Percentiles rank a stretch among this genome's conserved stretches.
phyloP scores from a whole-genome alignment of 495 filamentous ascomycete genomes.

The Viridothelium virens region DNA sequence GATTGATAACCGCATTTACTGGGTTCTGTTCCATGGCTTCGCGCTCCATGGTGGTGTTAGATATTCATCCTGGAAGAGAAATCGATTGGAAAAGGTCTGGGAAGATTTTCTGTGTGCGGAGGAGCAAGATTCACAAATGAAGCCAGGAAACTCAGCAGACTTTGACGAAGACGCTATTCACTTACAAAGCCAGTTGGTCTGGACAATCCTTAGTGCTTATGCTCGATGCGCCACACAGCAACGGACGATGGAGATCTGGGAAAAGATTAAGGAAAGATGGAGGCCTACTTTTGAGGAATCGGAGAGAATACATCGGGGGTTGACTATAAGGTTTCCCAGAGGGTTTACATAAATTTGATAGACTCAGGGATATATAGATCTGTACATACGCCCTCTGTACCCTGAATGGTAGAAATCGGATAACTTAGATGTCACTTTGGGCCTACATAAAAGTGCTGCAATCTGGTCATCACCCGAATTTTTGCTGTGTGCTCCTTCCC shows the following conservation, averaged over 20 bases:
- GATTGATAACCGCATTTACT: slow-evolving; percentile 25
- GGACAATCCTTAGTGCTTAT: slow-evolving; percentile 16
- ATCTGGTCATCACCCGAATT: not conserved
- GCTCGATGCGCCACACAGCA: slow-evolving; percentile 19
- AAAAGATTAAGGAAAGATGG: slow-evolving; percentile 17
- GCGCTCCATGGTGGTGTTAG: slow-evolving; percentile 54
- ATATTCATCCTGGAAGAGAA: slow-evolving; percentile 57
- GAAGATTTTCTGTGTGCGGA: slow-evolving; percentile 24
- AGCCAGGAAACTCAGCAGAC: not conserved
- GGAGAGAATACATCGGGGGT: not conserved
- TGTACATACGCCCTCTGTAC: not conserved
- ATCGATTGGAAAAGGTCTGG: slow-evolving; percentile 45
- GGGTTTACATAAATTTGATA: not conserved
- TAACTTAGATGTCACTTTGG: no score
- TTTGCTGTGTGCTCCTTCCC: not conserved
- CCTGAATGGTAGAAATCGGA: no score
- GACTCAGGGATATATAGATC: not conserved
- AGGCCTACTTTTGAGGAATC: not conserved
- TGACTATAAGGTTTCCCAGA: not conserved
- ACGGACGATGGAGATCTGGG: slow-evolving; percentile 23
- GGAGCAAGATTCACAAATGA: not conserved
- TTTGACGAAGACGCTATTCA: slow-evolving; percentile 16
- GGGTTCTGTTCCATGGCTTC: slow-evolving; percentile 67
- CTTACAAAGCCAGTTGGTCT: slow-evolving; percentile 13
- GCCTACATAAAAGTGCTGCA: not conserved